Evolutionary conservation across 345 rosid species (phyloP), one percentile per base, ranked within the genome.

Genomic region (Gossypium bickii): DNA sequence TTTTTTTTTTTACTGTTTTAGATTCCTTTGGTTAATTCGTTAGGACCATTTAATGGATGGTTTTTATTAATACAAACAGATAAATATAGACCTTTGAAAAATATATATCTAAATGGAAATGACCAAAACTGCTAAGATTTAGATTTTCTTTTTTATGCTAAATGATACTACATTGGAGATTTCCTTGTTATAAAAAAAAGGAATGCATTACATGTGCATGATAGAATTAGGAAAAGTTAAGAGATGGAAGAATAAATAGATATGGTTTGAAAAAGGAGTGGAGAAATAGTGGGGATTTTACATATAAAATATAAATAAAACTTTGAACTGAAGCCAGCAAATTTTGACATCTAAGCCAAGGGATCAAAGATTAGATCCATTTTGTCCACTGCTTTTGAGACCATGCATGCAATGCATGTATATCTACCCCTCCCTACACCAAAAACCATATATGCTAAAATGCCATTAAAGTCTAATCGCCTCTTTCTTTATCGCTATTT

Each of bases 321-420:
- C 22, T 57, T 57, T 57, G 29, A 12, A 57, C 15, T 3, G 55
- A 79, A 76, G 82, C 86, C 85, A 85, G 74, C 82, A 79, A 81
- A 74, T 78, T 77, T 81, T 75, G 76, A 78, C 79, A 77, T 48
- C 76, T 17, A 72, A 22, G 24, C 12, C 3, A 73, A 70, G 76
- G 60, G 76, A 87, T 82, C 85, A 82, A 81, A 88, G 75, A 82
- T 24, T 76, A 83, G 92, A 87, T 86, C 86, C 85, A 85, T 85
- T 76, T 75, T 88, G 92, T 87, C 85, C 81, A 74, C 85, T 70
- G 68, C 86, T 86, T 84, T 84, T 53, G 86, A 80, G 89, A 90
- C 92, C 86, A 79, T 52, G 55, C 29, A 34, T 34, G 41, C 6
- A 29, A 58, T 10, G 29, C 16, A 10, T 22, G 24, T 22, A 58